A percentile compares a stretch with the other conserved stretches of the same genome.
phyloP scores from a whole-genome alignment of 2,329 filamentous ascomycete genomes.

The Dothistroma pini region DNA sequence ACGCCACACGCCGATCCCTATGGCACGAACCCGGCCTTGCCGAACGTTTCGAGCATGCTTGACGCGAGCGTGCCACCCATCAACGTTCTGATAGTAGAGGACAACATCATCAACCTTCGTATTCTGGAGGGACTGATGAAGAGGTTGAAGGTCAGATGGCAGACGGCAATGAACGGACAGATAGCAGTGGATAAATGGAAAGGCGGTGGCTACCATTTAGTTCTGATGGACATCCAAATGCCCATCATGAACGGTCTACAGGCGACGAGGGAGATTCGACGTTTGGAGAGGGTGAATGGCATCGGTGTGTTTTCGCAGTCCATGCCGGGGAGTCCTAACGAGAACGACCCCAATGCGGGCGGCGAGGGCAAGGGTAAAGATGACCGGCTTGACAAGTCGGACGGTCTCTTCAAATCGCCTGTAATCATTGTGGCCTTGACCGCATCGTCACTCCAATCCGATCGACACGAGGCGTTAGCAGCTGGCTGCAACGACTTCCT shows the following conservation, averaged over 20 bases:
- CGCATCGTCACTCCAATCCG: conserved; percentile 88
- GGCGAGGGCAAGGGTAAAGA: conserved; percentile 49
- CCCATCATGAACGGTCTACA: conserved; percentile 95
- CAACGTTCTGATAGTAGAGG: conserved; percentile 95
- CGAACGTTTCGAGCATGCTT: conserved; percentile 48
- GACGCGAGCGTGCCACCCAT: conserved; percentile 88
- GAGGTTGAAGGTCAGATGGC: conserved; percentile 89
- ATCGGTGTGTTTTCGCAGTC: conserved; percentile 76
- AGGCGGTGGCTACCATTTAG: conserved; percentile 86
- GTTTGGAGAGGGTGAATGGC: conserved; percentile 83
- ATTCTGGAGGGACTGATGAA: conserved; percentile 95
- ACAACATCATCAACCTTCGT: conserved; percentile 96
- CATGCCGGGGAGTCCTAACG: conserved; percentile 42
- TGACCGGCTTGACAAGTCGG: conserved; percentile 64
- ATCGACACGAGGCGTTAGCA: conserved; percentile 89
- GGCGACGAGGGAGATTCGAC: conserved; percentile 88
- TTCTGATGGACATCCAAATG: conserved; percentile 97
- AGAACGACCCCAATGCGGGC: conserved; percentile 35
- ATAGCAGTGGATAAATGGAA: conserved; percentile 95
- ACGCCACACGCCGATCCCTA: conserved; percentile 18
- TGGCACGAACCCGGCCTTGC: conserved; percentile 15
- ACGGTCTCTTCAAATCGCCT: conserved; percentile 79
- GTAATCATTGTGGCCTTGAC: conserved; percentile 98
- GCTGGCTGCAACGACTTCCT: conserved; percentile 98
- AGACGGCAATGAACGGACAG: conserved; percentile 92